phyloP scores from a whole-genome alignment of 139 green algal genomes.

The Diplosphaera chodatii region DNA sequence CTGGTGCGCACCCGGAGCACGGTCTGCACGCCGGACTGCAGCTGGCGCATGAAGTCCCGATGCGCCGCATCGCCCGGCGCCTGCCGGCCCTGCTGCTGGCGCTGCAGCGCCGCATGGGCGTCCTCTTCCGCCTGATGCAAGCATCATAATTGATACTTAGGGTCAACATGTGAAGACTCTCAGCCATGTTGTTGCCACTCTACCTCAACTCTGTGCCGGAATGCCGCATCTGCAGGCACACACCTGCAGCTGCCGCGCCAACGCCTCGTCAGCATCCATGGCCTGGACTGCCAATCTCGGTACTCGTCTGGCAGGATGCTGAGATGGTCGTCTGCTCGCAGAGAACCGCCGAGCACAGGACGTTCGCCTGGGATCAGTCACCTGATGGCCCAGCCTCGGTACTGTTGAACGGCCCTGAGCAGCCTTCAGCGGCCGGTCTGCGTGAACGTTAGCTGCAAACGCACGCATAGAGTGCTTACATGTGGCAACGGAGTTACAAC shows the following conservation, averaged over 20 bases:
- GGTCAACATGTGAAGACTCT: too few species aligned
- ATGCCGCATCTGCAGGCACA: too few species aligned
- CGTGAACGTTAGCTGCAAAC: too few species aligned
- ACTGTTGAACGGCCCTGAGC: too few species aligned
- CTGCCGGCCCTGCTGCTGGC: conserved; percentile 5
- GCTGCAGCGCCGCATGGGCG: neutral
- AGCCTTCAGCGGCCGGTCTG: too few species aligned
- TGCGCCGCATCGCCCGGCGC: neutral
- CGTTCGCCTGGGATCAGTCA: too few species aligned
- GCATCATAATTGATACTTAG: conserved; percentile 1
- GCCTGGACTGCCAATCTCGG: neutral
- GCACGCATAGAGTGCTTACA: too few species aligned
- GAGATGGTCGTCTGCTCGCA: too few species aligned
- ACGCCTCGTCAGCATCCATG: conserved; percentile 35
- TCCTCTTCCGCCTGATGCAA: conserved; percentile 1
- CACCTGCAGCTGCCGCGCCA: conserved; percentile 38
- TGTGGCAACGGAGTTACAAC: too few species aligned
- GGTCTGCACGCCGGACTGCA: conserved; percentile 14
- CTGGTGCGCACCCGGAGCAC: neutral
- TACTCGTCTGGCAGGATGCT: too few species aligned
- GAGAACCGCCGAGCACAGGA: too few species aligned
- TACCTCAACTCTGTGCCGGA: neutral
- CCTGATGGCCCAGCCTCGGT: too few species aligned
- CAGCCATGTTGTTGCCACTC: neutral
- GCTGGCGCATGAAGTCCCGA: conserved; percentile 2